Percentiles rank a stretch among this genome's conserved stretches.
Conservation (phyloP, 148 eudicot species). For the Camellia lanceoleosa region DNA sequence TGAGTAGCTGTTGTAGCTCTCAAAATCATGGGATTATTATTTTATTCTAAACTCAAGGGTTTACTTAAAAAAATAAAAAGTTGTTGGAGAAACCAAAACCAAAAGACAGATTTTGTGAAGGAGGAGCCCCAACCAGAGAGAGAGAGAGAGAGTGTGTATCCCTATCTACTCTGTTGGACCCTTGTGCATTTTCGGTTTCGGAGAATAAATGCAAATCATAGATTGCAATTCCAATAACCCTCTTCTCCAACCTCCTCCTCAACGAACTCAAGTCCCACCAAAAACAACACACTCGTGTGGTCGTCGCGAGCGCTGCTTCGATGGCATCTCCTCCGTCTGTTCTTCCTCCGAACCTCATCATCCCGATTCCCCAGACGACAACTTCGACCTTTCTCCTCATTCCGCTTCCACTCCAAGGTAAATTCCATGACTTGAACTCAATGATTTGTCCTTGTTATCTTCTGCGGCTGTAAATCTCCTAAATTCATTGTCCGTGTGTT, state of each 20-base stretch:
- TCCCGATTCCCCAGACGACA: not conserved
- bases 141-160: not conserved
- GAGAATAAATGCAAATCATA: conserved; percentile 28
- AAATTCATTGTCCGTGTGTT: not conserved
- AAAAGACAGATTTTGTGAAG: no score
- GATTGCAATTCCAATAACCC: conserved; percentile 17
- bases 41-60: no score
- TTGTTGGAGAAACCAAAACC: no score
- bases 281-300: conserved; percentile 24
- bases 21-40: no score
- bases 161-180: conserved; percentile 4
- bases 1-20: no score
- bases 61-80: no score
- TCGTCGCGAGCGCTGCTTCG: conserved; percentile 70
- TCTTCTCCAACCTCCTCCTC: conserved; percentile 14
- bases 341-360: conserved; percentile 8
- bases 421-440: not conserved
- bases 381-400: conserved; percentile 22
- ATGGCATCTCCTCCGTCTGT: conserved; percentile 47
- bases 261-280: not conserved
- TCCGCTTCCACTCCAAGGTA: conserved; percentile 31
- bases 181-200: not conserved
- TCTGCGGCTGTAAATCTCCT: not conserved
- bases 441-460: not conserved
- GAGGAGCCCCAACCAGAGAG: no score